phyloP scores from a whole-genome alignment of 129 eudicot genomes.

The Arctium minus region DNA sequence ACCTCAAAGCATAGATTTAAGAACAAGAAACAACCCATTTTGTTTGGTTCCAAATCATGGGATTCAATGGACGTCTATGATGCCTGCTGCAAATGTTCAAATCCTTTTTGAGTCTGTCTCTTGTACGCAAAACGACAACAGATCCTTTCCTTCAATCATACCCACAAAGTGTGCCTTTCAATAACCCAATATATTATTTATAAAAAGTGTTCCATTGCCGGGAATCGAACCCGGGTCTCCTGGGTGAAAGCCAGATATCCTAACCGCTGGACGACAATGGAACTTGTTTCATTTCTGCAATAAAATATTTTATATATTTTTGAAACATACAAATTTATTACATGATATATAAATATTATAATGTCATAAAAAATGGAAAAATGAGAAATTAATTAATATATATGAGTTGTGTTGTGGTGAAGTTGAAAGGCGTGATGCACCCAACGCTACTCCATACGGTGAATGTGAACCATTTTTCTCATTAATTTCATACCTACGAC shows the following conservation, averaged over 20 bases:
- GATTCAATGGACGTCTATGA: too few relatives aligned
- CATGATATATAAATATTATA: neutral
- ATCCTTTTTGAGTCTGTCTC: too few relatives aligned
- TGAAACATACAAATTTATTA: too few relatives aligned
- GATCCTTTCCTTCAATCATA: too few relatives aligned
- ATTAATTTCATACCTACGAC: constrained; percentile 1
- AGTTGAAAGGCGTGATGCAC: constrained; percentile 14
- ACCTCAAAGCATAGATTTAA: constrained; percentile 37
- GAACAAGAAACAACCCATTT: neutral
- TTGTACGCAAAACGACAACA: too few relatives aligned
- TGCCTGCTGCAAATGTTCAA: too few relatives aligned
- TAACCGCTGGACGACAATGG: constrained; percentile 99
- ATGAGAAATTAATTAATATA: neutral
- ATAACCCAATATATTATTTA: too few relatives aligned
- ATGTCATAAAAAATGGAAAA: neutral
- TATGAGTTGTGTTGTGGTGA: neutral
- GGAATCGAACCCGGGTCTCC: constrained; percentile 99
- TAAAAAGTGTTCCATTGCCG: constrained; percentile 70
- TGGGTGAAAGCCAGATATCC: constrained; percentile 99
- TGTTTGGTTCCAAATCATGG: neutral
- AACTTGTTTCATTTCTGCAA: neutral
- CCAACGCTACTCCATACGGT: constrained; percentile 12
- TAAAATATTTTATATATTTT: too few relatives aligned
- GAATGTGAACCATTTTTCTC: constrained; percentile 9
- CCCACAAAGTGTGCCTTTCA: too few relatives aligned